Base-by-base conservation (phyloP, 257 asterid species). In the Penstemon davidsonii region DNA sequence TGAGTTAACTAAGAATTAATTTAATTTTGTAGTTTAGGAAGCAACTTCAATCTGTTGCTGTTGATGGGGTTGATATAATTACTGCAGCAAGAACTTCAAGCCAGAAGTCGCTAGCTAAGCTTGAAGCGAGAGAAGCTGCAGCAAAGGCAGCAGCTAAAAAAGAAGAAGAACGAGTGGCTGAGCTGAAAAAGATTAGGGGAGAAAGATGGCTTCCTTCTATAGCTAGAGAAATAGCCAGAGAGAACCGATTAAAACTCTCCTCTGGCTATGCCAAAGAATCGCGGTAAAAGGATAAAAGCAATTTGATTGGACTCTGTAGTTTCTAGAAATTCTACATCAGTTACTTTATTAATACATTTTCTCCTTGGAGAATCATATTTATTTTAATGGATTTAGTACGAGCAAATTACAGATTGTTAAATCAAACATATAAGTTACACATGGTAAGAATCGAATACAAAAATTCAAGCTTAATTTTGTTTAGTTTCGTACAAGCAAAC, bases 151-250 rank as follows among this genome's bases (percentile, higher is more conserved):
- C 96, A 60, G 84, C 88, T 8, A 79, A 84, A 77, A 75, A 79
- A 72, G 96, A 92, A 74, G 96, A 89, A 79, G 96, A 84, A 55
- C 86, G 96, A 9, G 85, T 92, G 4, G 81, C 87, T 3, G 84
- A 64, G 75, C 76, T 87, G 79, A 92, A 85, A 77, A 81, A 36
- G 80, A 73, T 80, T 15, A 73, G 98, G 69, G 96, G 98, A 46
- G 96, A 87, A 75, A 83, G 91, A 74, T 89, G 96, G 98, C 91
- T 89, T 72, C 95, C 91, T 72, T 83, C 81, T 74, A 66, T 92
- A 67, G 86, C 87, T 61, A 82, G 75, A 78, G 80, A 81, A 1
- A 25, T 25, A 25, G 86, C 87, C 63, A 82, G 75, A 78, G 80
- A 81, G 37, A 84, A 73, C 85, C 75, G 70, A 11, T 18, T 54